Base-by-base conservation (phyloP, 768 basidiomycete genomes). In the Lactifluus volemus region DNA sequence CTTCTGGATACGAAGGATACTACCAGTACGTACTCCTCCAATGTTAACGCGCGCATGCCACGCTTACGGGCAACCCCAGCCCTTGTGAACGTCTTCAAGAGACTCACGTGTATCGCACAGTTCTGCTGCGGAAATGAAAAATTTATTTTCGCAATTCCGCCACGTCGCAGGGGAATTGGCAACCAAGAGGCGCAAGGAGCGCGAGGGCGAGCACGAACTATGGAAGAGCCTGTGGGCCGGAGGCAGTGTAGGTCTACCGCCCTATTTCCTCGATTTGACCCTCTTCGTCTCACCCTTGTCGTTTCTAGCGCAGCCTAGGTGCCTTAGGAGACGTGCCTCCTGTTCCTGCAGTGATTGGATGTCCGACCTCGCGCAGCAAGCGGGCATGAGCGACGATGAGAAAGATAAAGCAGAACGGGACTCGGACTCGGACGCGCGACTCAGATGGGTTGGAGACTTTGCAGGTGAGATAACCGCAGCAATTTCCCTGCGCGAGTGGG, bases 31-130 rank as follows among this genome's bases (percentile, higher is more conserved):
- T 60, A 29, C 21, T 42, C 32, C 21, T 42, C 32, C 29, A 4
- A 25, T 11, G 4, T 38, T 12, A 38, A 45, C 34, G 5, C 25
- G 42, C 44, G 36, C 10, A 30, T 42, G 10, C n/a, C 17, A 21
- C 34, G 42, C 39, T 38, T 21, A 56, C 41, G 19, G 15, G 7
- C 30, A 30, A 25, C 14, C 38, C 53, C 42, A 84, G 87, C 75
- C 52, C 86, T 98, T 79, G 92, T 87, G n/a, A 97, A 98, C 67
- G 95, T 98, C 4, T 89, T 98, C 79, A 96, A 72, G 96, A 98
- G 72, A 90, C 90, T 0, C 87, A 94, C 69, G 93, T 99, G 7
- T 98, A 92, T 72, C 84, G 95, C 39, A 91, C 91, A 3, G 91
- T 59, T 79, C 79, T 7, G 69, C 84, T 0, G 76, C 85, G 29